Percentiles rank a stretch among this genome's conserved stretches.
phyloP scores from a whole-genome alignment of 1,284 basidiomycete genomes.

The Tetrapyrgos nigripes region DNA sequence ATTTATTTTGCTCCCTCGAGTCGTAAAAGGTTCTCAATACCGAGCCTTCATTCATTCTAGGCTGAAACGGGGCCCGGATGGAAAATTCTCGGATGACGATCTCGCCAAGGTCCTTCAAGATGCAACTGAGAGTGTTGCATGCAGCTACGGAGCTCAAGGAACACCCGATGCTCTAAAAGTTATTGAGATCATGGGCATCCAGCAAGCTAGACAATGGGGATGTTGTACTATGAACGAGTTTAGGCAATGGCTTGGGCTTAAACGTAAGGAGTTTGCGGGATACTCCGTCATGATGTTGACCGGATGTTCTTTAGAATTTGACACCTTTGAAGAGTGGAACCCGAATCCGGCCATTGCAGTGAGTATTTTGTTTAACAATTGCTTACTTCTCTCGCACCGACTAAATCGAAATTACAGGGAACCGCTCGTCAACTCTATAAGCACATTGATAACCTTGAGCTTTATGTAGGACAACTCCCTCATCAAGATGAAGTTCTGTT shows the following conservation, averaged over 20 bases:
- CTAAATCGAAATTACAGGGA: slow-evolving; percentile 26
- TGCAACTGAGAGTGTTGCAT: slow-evolving; percentile 51
- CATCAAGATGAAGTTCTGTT: neutral
- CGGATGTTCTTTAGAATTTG: slow-evolving; percentile 42
- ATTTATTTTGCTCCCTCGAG: too few relatives aligned
- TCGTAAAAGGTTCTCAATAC: neutral
- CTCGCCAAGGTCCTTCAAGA: slow-evolving; percentile 48
- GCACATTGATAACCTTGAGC: slow-evolving; percentile 59
- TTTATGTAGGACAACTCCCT: slow-evolving; percentile 43
- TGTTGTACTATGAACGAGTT: slow-evolving; percentile 63
- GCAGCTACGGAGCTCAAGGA: slow-evolving; percentile 51
- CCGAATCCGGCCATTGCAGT: slow-evolving; percentile 52
- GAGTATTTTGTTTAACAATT: slow-evolving; percentile 10
- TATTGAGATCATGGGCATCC: slow-evolving; percentile 53
- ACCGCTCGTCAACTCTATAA: slow-evolving; percentile 58
- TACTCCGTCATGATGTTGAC: too few relatives aligned
- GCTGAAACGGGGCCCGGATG: slow-evolving; percentile 34
- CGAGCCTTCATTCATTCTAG: slow-evolving; percentile 19
- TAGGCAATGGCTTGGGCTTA: slow-evolving; percentile 52
- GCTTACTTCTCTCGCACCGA: neutral
- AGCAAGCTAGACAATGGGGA: slow-evolving; percentile 45
- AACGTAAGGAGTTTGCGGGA: slow-evolving; percentile 37
- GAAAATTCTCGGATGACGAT: slow-evolving; percentile 48
- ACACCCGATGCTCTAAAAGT: slow-evolving; percentile 46
- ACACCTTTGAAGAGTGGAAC: slow-evolving; percentile 64